A percentile compares a stretch with the other conserved stretches of the same genome.
Evolutionary conservation across 148 eudicot species (phyloP).

Genomic region (Silene latifolia): DNA sequence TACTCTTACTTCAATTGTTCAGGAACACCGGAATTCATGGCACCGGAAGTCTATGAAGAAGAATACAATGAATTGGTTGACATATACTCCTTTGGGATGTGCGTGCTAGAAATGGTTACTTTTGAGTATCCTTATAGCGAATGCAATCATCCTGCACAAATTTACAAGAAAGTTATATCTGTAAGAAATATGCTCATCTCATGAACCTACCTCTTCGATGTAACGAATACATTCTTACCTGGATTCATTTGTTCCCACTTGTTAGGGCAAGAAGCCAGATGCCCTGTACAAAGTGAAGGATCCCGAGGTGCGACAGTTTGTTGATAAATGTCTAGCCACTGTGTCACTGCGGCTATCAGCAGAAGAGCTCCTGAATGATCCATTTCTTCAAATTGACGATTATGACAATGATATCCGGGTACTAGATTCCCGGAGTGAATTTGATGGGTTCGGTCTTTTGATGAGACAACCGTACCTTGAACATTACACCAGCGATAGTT

Average conservation of each 20-base stretch:
- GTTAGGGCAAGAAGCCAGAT: slow-evolving; percentile 77
- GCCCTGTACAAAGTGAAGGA: slow-evolving; percentile 75
- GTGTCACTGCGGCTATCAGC: slow-evolving; percentile 71
- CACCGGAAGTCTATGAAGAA: slow-evolving; percentile 83
- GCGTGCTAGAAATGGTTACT: slow-evolving; percentile 75
- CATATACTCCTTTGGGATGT: slow-evolving; percentile 88
- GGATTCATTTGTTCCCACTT: slow-evolving; percentile 17
- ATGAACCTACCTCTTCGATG: slow-evolving; percentile 7
- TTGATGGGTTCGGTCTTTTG: slow-evolving; percentile 31
- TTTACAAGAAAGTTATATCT: slow-evolving; percentile 81
- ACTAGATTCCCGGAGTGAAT: slow-evolving; percentile 37
- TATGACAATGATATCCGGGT: slow-evolving; percentile 36
- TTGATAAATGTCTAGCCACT: slow-evolving; percentile 75
- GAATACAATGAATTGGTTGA: slow-evolving; percentile 84
- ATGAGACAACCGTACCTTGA: slow-evolving; percentile 40
- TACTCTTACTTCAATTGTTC: slow-evolving; percentile 8
- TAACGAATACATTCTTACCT: neutral
- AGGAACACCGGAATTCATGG: slow-evolving; percentile 95
- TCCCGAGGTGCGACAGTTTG: slow-evolving; percentile 65
- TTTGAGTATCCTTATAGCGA: slow-evolving; percentile 86
- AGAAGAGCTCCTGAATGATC: slow-evolving; percentile 68
- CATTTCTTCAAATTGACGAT: slow-evolving; percentile 64
- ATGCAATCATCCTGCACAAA: slow-evolving; percentile 76
- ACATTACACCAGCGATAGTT: slow-evolving; percentile 29
- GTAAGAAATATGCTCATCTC: slow-evolving; percentile 38